phyloP scores from a whole-genome alignment of 1,284 basidiomycete species.

The Ceratobasidium sp. region DNA sequence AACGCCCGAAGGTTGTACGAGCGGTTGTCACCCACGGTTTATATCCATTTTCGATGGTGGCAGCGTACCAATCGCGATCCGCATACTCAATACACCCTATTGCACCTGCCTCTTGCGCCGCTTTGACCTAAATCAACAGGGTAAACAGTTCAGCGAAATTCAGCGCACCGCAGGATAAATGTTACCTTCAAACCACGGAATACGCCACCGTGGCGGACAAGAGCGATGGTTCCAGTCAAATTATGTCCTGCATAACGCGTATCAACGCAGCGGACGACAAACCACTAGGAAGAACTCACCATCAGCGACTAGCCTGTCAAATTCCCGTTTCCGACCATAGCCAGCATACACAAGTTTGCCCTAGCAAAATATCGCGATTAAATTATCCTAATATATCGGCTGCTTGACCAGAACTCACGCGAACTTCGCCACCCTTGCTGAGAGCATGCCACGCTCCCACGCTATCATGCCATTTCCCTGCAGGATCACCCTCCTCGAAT shows the following conservation, averaged over 20 bases:
- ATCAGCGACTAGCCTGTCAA: constrained; percentile 68
- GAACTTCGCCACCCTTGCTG: constrained; percentile 72
- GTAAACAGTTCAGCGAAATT: too few relatives aligned
- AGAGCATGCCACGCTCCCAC: constrained; percentile 79
- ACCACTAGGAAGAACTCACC: constrained; percentile 54
- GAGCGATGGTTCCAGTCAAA: constrained; percentile 84
- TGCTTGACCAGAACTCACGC: constrained; percentile 48
- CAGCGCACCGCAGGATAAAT: neutral
- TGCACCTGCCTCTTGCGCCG: constrained; percentile 85
- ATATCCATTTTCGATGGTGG: constrained; percentile 83
- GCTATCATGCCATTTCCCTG: constrained; percentile 67
- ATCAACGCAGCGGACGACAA: neutral
- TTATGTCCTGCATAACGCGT: constrained; percentile 62
- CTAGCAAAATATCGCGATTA: neutral
- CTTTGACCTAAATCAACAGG: constrained; percentile 69
- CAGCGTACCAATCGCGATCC: constrained; percentile 89
- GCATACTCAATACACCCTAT: constrained; percentile 75
- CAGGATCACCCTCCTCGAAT: constrained; percentile 71
- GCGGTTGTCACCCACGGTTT: constrained; percentile 59
- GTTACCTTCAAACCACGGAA: constrained; percentile 83
- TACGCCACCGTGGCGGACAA: constrained; percentile 82
- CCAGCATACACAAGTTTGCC: constrained; percentile 86
- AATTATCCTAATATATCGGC: neutral
- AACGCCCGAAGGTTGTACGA: neutral
- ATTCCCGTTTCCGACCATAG: constrained; percentile 84